phyloP scores from a whole-genome alignment of 1,284 basidiomycete genomes.

The Porodaedalea pini region DNA sequence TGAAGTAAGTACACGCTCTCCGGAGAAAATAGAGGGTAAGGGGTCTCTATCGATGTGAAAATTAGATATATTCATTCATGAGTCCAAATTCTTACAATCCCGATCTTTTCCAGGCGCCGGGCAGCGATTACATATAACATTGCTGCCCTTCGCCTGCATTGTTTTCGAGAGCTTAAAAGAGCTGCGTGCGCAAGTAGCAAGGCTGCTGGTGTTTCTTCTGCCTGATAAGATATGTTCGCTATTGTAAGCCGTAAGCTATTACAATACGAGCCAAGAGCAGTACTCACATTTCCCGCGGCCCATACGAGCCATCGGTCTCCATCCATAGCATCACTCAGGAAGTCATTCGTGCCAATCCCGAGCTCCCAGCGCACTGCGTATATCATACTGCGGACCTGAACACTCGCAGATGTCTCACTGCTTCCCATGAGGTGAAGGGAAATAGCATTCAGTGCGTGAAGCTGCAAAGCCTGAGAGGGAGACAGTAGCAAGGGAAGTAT shows the following conservation, averaged over 20 bases:
- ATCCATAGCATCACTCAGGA: constrained; percentile 52
- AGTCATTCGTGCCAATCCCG: constrained; percentile 55
- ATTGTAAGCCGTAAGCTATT: no score
- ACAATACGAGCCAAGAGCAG: constrained; percentile 4
- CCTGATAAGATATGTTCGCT: no score
- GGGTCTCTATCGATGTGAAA: constrained; percentile 66
- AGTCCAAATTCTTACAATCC: constrained; percentile 54
- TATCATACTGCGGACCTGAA: constrained; percentile 59
- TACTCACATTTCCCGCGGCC: constrained; percentile 70
- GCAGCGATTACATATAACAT: constrained; percentile 75
- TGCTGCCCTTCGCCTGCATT: constrained; percentile 56
- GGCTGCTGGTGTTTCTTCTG: constrained; percentile 75
- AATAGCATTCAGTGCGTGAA: constrained; percentile 62
- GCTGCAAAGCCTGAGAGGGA: constrained; percentile 55
- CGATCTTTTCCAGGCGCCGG: constrained; percentile 71
- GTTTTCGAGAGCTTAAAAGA: constrained; percentile 56
- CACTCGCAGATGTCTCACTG: constrained; percentile 52
- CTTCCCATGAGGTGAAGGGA: constrained; percentile 38
- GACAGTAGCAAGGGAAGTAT: constrained; percentile 67
- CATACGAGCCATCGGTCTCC: constrained; percentile 79
- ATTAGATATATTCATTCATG: background rate
- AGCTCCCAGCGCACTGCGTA: constrained; percentile 74
- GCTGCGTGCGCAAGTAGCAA: constrained; percentile 74
- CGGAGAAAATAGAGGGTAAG: constrained; percentile 76
- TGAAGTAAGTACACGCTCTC: constrained; percentile 60